Evolutionary conservation across 805 yeast species (phyloP), one percentile per base, ranked within the genome.

Genomic region (Blastobotrys mokoenaii): DNA sequence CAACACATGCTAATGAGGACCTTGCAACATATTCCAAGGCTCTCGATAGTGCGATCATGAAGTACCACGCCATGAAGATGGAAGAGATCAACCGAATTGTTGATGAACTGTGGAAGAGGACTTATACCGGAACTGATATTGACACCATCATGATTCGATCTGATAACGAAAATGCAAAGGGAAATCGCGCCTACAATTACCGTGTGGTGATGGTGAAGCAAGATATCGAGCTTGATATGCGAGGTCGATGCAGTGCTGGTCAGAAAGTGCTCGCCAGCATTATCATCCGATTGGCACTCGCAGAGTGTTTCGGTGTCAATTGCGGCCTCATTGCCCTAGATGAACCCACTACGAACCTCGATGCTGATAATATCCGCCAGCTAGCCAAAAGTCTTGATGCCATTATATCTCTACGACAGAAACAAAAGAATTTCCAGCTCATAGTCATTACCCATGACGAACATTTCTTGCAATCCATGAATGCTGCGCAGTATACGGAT

Each of bases 231-330:
- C 68, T 93, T 40, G 99, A 93, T 60, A 93, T 93, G 99, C 75
- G 99, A 50, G 99, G 98, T 0, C 69, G 98, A 47, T 93, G 99
- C 62, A 86, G 96, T 1, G 97, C 98, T 0, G 99, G 99, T 0
- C 99, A 93, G 63, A 86, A 88, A 57, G 97, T 93, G 3, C 65
- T 93, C 39, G 96, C 97, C 0, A 82, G 94, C 34, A 89, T 93
- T 40, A 79, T 93, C 29, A 90, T 93, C 46, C 72, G 99, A 45
- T 66, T 93, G 46, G 96, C 97, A 0, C 68, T 93, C 40, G 93
- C 97, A 1, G 97, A 93, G 63, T 86, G 97, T 57, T 90, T 93
- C 68, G 97, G 98, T 6, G 73, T 80, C 1, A 86, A 84, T 59
- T 90, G 96, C 68, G 98, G 98, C 41, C 84, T 93, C 64, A 86